Conservation (phyloP, 129 eudicot species). For the Flaveria linearis region DNA sequence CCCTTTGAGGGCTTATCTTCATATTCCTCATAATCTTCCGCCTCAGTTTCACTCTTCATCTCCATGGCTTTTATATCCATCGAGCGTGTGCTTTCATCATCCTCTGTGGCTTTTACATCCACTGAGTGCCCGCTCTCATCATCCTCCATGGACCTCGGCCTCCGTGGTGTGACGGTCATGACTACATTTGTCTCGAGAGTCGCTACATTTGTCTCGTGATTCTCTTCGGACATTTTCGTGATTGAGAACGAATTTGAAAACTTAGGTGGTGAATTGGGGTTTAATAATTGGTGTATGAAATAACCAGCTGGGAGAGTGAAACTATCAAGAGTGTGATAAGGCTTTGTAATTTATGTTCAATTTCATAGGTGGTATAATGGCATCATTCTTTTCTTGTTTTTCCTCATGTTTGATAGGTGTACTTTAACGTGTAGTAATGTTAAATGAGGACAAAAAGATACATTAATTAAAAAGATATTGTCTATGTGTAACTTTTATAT, state of each 20-base stretch:
- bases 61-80: constrained; percentile 25
- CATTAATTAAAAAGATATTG: neutral
- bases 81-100: constrained; percentile 29
- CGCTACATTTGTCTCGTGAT: constrained; percentile 14
- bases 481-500: neutral
- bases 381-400: constrained; percentile 36
- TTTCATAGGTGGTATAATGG: constrained; percentile 29
- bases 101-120: constrained; percentile 39
- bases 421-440: constrained; percentile 14
- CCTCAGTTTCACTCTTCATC: constrained; percentile 50
- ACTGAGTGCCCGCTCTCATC: constrained; percentile 30
- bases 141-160: constrained; percentile 47
- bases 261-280: constrained; percentile 25
- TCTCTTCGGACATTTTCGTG: constrained; percentile 25
- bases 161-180: constrained; percentile 29
- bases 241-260: neutral
- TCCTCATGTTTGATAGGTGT: constrained; percentile 29
- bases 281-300: constrained; percentile 22
- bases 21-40: constrained; percentile 41
- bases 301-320: constrained; percentile 40
- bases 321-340: constrained; percentile 30
- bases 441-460: neutral
- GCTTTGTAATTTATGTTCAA: constrained; percentile 38
- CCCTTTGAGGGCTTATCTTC: constrained; percentile 61
- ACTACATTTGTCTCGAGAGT: constrained; percentile 2